These are phyloP conservation scores for Cytidiella melzeri DNA, from an alignment of 768 basidiomycete genomes.

Conservation along the genomic window DNA sequence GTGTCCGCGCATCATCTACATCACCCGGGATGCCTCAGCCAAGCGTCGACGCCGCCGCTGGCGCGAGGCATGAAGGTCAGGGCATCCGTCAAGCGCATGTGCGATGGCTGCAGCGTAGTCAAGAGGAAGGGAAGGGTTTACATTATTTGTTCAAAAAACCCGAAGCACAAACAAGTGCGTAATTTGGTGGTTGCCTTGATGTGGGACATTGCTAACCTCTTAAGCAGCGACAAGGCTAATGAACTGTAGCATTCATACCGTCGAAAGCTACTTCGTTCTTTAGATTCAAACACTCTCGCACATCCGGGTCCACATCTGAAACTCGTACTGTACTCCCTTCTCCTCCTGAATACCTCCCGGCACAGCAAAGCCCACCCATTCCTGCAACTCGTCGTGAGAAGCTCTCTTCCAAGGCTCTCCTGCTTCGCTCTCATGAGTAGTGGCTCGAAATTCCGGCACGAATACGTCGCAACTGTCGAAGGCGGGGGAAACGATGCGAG, in stretches of 20 bases:
- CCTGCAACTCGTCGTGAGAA: constrained; percentile 55
- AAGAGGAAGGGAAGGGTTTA: constrained; percentile 87
- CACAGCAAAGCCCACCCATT: constrained; percentile 81
- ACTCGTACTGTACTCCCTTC: constrained; percentile 81
- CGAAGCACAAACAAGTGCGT: constrained; percentile 94
- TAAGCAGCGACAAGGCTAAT: constrained; percentile 24
- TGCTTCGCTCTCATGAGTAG: constrained; percentile 12
- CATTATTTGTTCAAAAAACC: constrained; percentile 88
- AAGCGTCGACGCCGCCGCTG: constrained; percentile 29
- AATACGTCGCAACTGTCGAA: constrained; percentile 85
- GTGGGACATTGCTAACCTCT: neutral
- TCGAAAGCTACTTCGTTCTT: no score
- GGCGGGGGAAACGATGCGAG: constrained; percentile 67
- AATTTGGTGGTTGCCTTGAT: neutral
- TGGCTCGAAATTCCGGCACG: constrained; percentile 65
- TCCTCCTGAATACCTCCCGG: constrained; percentile 73
- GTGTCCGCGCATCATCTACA: constrained; percentile 22
- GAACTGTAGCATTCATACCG: no score
- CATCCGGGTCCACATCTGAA: constrained; percentile 88
- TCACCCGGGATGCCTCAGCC: constrained; percentile 20
- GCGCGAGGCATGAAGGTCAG: constrained; percentile 94
- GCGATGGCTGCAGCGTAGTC: constrained; percentile 88
- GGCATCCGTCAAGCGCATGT: constrained; percentile 90
- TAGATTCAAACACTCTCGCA: neutral
- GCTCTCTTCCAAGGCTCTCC: constrained; percentile 47